Base-by-base conservation (phyloP, 2,329 filamentous ascomycete genomes). In the Eurotiales sp. region DNA sequence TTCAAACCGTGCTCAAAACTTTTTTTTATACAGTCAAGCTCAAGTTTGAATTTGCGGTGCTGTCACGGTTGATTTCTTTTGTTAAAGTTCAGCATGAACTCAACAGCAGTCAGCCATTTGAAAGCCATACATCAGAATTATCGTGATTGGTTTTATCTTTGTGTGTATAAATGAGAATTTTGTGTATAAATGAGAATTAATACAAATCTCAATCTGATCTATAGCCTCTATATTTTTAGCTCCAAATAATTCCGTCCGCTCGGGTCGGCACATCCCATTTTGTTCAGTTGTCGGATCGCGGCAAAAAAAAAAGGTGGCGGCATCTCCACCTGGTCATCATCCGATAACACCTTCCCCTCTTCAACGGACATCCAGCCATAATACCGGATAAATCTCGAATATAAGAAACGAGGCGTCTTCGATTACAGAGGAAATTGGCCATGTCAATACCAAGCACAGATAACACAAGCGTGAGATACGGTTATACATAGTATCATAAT, bases 21-120 rank as follows among this genome's bases (percentile, higher is more conserved):
- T 66, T 71, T 40, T 66, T 76, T 8, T 76, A 76, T 61, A 76
- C 73, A 41, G 65, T 76, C 58, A 77, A 77, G 56, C 61, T 76
- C 50, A 77, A 77, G 56, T 64, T 77, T 10, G 74, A 77, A 56
- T 76, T 75, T 46, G 73, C 67, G 15, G 72, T 83, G 37, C 66
- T 84, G 10, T 70, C 78, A 22, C 67, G 69, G 30, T 59, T 77
- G 7, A 70, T 76, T 12, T 62, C 68, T 52, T 58, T 67, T 15
- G 65, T 69, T 14, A 12, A 8, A 12, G 4, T 12, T 8, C 29
- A 32, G 29, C 29, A 32, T 32, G 29, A 32, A 5, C 10, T 32
- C 10, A 10, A 10, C 25, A 27, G 25, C 10, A 27, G 5, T 32
- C 5, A 32, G 29, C 6, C 29, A 12, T 32, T 32, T 8, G 29